Evolutionary conservation across 495 filamentous ascomycete genomes (phyloP).

Genomic region (Pseudomonodictys pantanalensis): DNA sequence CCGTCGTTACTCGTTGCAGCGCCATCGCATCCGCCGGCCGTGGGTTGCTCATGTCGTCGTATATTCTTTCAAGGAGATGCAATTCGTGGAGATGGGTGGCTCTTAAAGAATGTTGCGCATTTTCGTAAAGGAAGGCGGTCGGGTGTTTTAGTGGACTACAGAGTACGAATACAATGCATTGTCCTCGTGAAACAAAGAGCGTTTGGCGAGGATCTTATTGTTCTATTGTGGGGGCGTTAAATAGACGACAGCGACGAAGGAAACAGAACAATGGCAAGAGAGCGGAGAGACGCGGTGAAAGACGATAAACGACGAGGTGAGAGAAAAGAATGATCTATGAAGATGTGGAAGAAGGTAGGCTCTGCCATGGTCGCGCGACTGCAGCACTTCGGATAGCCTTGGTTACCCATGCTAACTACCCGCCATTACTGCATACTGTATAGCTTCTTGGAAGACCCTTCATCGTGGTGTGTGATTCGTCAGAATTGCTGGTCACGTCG

Average conservation of each 20-base stretch:
- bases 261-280: slow-evolving; percentile 11
- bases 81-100: background rate
- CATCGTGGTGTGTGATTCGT: slow-evolving; percentile 12
- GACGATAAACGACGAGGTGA: background rate
- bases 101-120: background rate
- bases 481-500: slow-evolving; percentile 24
- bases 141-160: slow-evolving; percentile 1
- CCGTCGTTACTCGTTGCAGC: background rate
- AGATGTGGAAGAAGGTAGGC: slow-evolving; percentile 1
- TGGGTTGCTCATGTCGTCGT: background rate
- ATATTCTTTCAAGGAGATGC: background rate
- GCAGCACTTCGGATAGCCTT: slow-evolving; percentile 15
- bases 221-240: slow-evolving; percentile 25
- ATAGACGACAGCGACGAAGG: slow-evolving; percentile 6
- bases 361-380: slow-evolving; percentile 20
- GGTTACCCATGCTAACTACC: slow-evolving; percentile 15
- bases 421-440: slow-evolving; percentile 25
- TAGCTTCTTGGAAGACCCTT: slow-evolving; percentile 10
- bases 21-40: background rate
- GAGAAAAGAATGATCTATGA: background rate
- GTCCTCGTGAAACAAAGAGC: slow-evolving; percentile 25
- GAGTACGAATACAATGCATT: slow-evolving; percentile 27
- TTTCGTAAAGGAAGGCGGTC: background rate
- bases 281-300: background rate
- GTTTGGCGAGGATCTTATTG: slow-evolving; percentile 23